Conservation (phyloP, 495 filamentous ascomycete genomes). For the Bathelium albidoporum region DNA sequence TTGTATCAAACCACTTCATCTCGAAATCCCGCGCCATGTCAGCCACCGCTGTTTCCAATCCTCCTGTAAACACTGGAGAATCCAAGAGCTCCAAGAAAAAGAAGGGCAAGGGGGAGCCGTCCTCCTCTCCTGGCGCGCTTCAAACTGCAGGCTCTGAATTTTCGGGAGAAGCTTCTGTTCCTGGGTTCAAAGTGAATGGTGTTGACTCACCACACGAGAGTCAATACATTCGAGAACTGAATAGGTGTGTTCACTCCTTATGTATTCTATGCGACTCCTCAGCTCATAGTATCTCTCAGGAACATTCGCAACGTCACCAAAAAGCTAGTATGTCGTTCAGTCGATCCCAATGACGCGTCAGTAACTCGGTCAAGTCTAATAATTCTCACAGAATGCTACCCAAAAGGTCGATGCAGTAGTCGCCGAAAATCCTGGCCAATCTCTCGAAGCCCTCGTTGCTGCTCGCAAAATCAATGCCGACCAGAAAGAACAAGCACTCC, state of each 20-base stretch:
- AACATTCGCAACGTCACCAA: constrained; percentile 77
- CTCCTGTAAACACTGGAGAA: constrained; percentile 18
- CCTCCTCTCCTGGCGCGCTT: constrained; percentile 8
- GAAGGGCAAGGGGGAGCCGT: constrained; percentile 30
- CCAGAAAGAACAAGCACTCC: constrained; percentile 77
- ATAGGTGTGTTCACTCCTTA: constrained; percentile 52
- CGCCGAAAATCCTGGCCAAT: constrained; percentile 62
- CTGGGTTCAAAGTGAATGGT: constrained; percentile 34
- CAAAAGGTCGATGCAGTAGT: constrained; percentile 69
- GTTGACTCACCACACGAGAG: constrained; percentile 52
- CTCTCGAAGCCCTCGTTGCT: constrained; percentile 73
- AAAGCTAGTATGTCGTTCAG: constrained; percentile 59
- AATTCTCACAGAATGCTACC: constrained; percentile 51
- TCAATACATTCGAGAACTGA: constrained; percentile 70
- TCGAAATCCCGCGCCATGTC: not conserved
- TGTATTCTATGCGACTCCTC: not conserved
- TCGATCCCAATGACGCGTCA: constrained; percentile 3
- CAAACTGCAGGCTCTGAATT: constrained; percentile 11
- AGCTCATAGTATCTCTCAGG: constrained; percentile 35
- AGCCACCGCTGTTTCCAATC: constrained; percentile 22
- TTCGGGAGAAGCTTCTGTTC: constrained; percentile 19
- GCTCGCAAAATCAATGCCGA: constrained; percentile 83
- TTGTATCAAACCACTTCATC: too few species aligned
- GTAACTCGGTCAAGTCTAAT: constrained; percentile 6
- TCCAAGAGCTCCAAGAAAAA: constrained; percentile 35